Evolutionary conservation across 139 green algal species (phyloP), one percentile per base, ranked within the genome.

Genomic region (Chlorella sp.): DNA sequence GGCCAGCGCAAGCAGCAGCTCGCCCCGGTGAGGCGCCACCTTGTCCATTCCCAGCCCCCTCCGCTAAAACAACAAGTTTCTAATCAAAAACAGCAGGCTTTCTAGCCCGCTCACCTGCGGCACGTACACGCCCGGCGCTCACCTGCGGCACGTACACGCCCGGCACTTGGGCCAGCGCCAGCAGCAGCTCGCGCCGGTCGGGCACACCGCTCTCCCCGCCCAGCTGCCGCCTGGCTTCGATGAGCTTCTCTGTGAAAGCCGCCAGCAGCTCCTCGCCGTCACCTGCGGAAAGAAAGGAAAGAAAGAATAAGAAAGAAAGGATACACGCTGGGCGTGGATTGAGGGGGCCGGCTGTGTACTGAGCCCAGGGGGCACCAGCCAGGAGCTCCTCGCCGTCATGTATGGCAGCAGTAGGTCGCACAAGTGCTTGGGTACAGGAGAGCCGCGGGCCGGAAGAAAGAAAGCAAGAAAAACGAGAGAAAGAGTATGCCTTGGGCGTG

Each of bases 1-100:
- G 16, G 87, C 75, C 38, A 91, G 80, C 51, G 86, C 73, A 0
- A 67, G 54, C 43, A 90, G 81, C 44, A 86, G 48, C 69, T 92
- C 88, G 20, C 81, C 62, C 4, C 82, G 73, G 28, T 34, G 68
- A 32, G 22, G 36, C 40, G 30, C 60, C 67, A 56, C 76, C 3
- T 2, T 24, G 4, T 3, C 58, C 26, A 34, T 44, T 62, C 20
- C 64, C 46, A 78, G 54, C 73, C 79, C 62, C 48, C 17, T 83
- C 73, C 44, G n/a, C n/a, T n/a, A n/a, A n/a, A n/a, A n/a, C n/a
- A n/a, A n/a, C n/a, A n/a, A n/a, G n/a, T n/a, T n/a, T n/a, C n/a
- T n/a, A n/a, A n/a, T n/a, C n/a, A n/a, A n/a, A n/a, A n/a, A n/a
- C n/a, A n/a, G n/a, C n/a, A n/a, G n/a, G n/a, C n/a, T n/a, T n/a